Evolutionary conservation across 306 rosid genomes (phyloP), one percentile per base, ranked within the genome.

Genomic region (Erythrophleum fordii): DNA sequence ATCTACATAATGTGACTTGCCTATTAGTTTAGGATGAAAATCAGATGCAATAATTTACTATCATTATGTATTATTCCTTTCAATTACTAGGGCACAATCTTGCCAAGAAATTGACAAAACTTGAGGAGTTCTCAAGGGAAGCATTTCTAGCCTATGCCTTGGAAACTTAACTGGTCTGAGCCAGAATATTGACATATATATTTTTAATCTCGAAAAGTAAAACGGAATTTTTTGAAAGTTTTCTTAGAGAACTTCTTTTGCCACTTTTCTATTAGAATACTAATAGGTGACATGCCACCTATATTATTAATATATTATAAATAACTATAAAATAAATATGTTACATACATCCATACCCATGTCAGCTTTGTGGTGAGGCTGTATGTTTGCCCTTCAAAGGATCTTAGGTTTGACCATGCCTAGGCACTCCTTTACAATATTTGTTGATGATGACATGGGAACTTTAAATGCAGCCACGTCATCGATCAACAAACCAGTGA

Each of bases 41-140:
- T 60, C 41, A 75, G 76, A 67, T 60, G 7, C 78, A 73, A n/a
- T 69, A 59, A 34, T 73, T 26, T 73, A 82, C 69, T 42, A 81
- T 16, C 18, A 16, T 64, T 25, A 65, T 5, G 53, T 7, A 45
- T 5, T 29, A 73, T 12, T 45, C 39, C 35, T 66, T 78, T 65
- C 42, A 45, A 16, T 66, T 82, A 23, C 14, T 18, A 7, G 13
- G 8, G 56, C 6, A 69, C 22, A 69, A 42, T 44, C 23, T 20
- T 45, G 44, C 23, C 52, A 25, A 25, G 26, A 17, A 25, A 46
- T 18, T 8, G 26, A 49, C 41, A 69, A 69, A 44, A 69, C 39
- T 61, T 5, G 11, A 45, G 20, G 22, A 20, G 52, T 17, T 20
- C 5, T 20, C 3, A 31, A 17, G 68, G 39, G n/a, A 68, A 34